Evolutionary conservation across 768 basidiomycete species (phyloP).

Genomic region (Boletus rubropictus): DNA sequence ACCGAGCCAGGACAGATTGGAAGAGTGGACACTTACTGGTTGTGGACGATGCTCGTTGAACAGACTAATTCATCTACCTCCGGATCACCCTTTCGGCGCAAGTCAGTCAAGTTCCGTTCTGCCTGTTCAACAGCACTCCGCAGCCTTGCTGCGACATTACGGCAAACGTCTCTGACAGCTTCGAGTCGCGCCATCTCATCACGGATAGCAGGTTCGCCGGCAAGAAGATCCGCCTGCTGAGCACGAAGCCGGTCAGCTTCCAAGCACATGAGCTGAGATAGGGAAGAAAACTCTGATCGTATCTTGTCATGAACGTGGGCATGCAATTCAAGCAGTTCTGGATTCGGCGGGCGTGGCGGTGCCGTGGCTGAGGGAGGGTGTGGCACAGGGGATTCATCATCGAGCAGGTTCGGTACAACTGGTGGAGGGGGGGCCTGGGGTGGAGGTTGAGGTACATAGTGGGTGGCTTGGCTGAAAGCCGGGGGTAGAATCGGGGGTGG

Average conservation of each 20-base stretch:
- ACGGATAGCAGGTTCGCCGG: slow-evolving; percentile 87
- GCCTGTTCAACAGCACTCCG: slow-evolving; percentile 57
- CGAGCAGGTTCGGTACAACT: slow-evolving; percentile 46
- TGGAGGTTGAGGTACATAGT: slow-evolving; percentile 15
- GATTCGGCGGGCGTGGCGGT: slow-evolving; percentile 84
- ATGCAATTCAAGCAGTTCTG: slow-evolving; percentile 80
- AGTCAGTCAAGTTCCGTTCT: slow-evolving; percentile 69
- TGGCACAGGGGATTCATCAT: slow-evolving; percentile 44
- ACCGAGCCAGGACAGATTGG: not conserved
- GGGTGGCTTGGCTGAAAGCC: slow-evolving; percentile 24
- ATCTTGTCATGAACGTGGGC: slow-evolving; percentile 72
- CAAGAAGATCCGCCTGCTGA: slow-evolving; percentile 77
- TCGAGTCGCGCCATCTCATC: slow-evolving; percentile 95
- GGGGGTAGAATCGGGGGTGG: slow-evolving; percentile 15
- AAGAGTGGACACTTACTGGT: slow-evolving; percentile 57
- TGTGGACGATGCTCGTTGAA: slow-evolving; percentile 91
- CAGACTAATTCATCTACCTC: slow-evolving; percentile 97
- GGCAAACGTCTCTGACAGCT: slow-evolving; percentile 90
- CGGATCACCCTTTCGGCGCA: slow-evolving; percentile 80
- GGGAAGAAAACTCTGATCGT: slow-evolving; percentile 61
- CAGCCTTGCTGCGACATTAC: slow-evolving; percentile 64
- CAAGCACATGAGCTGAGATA: slow-evolving; percentile 55
- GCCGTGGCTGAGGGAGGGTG: slow-evolving; percentile 32
- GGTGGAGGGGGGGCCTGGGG: slow-evolving; percentile 20
- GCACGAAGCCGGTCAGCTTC: slow-evolving; percentile 74